phyloP scores from a whole-genome alignment of 352 stramenopile species.

The Phytophthora idaei region DNA sequence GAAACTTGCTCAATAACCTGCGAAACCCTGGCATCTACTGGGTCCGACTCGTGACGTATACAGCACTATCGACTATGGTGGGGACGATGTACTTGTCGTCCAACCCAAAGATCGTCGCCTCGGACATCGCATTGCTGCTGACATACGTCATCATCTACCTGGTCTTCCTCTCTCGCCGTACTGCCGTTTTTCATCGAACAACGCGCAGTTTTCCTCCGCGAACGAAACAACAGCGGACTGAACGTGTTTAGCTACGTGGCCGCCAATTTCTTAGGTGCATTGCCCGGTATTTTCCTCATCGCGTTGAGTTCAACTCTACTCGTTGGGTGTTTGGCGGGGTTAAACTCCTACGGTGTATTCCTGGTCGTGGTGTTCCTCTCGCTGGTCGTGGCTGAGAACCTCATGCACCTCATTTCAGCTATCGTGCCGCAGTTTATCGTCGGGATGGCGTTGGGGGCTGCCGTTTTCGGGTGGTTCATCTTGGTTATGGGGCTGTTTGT shows the following conservation, averaged over 20 bases:
- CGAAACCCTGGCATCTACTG: conserved; percentile 76
- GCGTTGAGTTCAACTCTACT: conserved; percentile 52
- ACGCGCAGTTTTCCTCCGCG: conserved; percentile 81
- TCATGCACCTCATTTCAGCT: conserved; percentile 76
- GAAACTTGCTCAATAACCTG: conserved; percentile 61
- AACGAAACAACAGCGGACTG: conserved; percentile 55
- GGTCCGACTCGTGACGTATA: conserved; percentile 75
- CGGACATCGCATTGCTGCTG: conserved; percentile 61
- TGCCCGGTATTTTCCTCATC: conserved; percentile 73
- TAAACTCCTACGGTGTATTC: conserved; percentile 66
- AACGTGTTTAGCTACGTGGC: conserved; percentile 74
- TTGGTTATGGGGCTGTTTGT: conserved; percentile 84
- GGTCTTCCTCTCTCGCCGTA: conserved; percentile 88
- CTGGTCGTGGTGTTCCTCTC: conserved; percentile 67
- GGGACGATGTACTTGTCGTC: conserved; percentile 74
- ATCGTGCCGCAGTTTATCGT: conserved; percentile 80
- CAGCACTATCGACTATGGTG: conserved; percentile 65
- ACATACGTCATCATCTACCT: conserved; percentile 90
- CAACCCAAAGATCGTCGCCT: conserved; percentile 24
- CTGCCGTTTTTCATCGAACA: conserved; percentile 87
- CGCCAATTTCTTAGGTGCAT: conserved; percentile 63
- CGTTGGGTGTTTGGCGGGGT: conserved; percentile 46
- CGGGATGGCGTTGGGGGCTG: conserved; percentile 73
- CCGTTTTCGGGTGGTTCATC: conserved; percentile 83
- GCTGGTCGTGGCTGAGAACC: conserved; percentile 74